These are phyloP conservation scores for Mycena maculata DNA, from an alignment of 768 basidiomycete species.

Conservation along the genomic window DNA sequence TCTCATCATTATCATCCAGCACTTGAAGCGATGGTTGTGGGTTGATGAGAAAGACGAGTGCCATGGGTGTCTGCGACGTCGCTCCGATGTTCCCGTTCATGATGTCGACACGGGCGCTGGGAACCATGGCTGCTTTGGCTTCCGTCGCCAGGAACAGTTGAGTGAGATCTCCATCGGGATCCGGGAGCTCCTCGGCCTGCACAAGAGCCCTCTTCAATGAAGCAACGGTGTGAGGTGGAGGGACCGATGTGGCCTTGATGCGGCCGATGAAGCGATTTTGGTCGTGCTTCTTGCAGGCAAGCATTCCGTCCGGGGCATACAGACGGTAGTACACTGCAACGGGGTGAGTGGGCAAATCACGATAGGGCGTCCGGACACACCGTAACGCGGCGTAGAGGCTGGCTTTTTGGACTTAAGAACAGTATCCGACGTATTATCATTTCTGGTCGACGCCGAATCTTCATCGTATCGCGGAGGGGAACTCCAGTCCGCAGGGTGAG, in stretches of 20 bases:
- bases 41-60: not conserved
- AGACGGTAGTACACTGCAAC: slow-evolving; percentile 16
- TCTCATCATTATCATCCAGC: not conserved
- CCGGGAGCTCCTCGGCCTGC: slow-evolving; percentile 2
- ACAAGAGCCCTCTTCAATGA: slow-evolving; percentile 11
- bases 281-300: not conserved
- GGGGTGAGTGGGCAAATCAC: not conserved
- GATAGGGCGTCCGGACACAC: not conserved
- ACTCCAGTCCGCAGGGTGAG: no score
- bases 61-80: slow-evolving; percentile 7
- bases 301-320: slow-evolving; percentile 11
- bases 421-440: no score
- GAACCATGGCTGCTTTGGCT: not conserved
- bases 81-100: not conserved
- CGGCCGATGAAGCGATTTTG: slow-evolving; percentile 6
- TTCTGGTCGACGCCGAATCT: no score
- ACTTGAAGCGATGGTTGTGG: not conserved
- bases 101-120: not conserved
- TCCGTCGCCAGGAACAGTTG: not conserved
- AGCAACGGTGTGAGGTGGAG: not conserved
- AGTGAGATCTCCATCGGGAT: not conserved
- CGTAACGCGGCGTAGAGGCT: not conserved
- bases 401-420: not conserved
- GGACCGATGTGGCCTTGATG: slow-evolving; percentile 12
- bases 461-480: no score